These are phyloP conservation scores for Glomus cerebriforme DNA, from an alignment of 192 early-diverging fungal species.

Conservation along the genomic window DNA sequence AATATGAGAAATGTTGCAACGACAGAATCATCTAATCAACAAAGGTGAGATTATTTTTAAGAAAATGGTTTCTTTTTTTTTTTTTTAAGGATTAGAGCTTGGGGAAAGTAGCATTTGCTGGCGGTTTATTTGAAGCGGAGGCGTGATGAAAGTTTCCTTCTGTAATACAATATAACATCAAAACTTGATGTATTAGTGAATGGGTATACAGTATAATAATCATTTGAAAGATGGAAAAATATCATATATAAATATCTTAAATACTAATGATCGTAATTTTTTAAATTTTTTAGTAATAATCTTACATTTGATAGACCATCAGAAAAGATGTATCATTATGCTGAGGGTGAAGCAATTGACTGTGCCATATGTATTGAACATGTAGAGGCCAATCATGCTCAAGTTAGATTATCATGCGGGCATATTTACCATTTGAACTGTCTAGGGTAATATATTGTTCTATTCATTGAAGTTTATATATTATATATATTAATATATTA, in stretches of 20 bases:
- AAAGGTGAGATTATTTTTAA: background rate
- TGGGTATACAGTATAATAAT: too few species aligned
- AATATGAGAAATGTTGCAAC: background rate
- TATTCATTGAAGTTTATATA: background rate
- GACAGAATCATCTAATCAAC: background rate
- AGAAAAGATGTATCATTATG: slow-evolving; percentile 23
- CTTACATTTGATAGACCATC: background rate
- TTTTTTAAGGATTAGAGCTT: too few species aligned
- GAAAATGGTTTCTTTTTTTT: too few species aligned
- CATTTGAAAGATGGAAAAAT: too few species aligned
- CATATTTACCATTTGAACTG: slow-evolving; percentile 24
- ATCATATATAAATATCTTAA: too few species aligned
- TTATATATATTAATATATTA: background rate
- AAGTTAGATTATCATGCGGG: slow-evolving; percentile 16
- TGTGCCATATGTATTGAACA: slow-evolving; percentile 23
- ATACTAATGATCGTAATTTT: background rate
- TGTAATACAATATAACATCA: too few species aligned
- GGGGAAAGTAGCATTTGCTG: too few species aligned
- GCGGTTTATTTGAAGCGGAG: too few species aligned
- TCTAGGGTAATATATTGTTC: background rate
- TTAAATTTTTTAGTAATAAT: background rate
- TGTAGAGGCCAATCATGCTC: slow-evolving; percentile 7
- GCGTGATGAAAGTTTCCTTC: too few species aligned
- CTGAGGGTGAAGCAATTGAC: slow-evolving; percentile 18
- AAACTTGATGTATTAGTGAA: too few species aligned